phyloP scores from a whole-genome alignment of 2,329 filamentous ascomycete species.

The Cladosporium oxysporum region DNA sequence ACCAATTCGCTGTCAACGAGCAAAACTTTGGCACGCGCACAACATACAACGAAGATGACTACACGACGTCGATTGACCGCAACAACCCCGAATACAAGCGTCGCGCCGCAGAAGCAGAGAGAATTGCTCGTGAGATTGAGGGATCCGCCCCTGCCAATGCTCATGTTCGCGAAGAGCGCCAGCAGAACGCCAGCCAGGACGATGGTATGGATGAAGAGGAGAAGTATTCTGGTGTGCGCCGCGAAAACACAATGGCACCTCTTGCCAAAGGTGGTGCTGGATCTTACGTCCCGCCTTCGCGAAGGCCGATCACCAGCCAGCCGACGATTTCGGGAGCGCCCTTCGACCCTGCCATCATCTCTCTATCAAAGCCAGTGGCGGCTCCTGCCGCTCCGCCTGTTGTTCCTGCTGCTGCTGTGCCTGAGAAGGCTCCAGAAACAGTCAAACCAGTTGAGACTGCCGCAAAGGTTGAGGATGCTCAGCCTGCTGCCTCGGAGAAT shows the following conservation, averaged over 20 bases:
- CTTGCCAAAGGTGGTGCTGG: slow-evolving; percentile 61
- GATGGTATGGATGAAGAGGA: slow-evolving; percentile 83
- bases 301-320: slow-evolving; percentile 74
- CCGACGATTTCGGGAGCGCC: slow-evolving; percentile 75
- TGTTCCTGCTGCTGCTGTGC: slow-evolving; percentile 17
- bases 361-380: slow-evolving; percentile 58
- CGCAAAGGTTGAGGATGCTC: slow-evolving; percentile 23
- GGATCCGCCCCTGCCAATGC: slow-evolving; percentile 69
- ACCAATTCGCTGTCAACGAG: slow-evolving; percentile 92
- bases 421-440: slow-evolving; percentile 23
- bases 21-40: slow-evolving; percentile 82
- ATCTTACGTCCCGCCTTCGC: slow-evolving; percentile 89
- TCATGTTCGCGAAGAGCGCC: slow-evolving; percentile 82
- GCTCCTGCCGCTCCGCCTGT: slow-evolving; percentile 24
- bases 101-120: slow-evolving; percentile 75
- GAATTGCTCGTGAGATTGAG: slow-evolving; percentile 88
- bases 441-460: slow-evolving; percentile 19
- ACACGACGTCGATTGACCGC: slow-evolving; percentile 88
- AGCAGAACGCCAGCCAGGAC: slow-evolving; percentile 67
- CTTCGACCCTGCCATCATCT: slow-evolving; percentile 87
- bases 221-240: slow-evolving; percentile 93
- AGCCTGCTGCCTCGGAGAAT: background rate
- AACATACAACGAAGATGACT: slow-evolving; percentile 91
- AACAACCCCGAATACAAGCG: slow-evolving; percentile 79
- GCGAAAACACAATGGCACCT: slow-evolving; percentile 62